Conservation (phyloP, 257 asterid species). For the Scutellaria barbata region DNA sequence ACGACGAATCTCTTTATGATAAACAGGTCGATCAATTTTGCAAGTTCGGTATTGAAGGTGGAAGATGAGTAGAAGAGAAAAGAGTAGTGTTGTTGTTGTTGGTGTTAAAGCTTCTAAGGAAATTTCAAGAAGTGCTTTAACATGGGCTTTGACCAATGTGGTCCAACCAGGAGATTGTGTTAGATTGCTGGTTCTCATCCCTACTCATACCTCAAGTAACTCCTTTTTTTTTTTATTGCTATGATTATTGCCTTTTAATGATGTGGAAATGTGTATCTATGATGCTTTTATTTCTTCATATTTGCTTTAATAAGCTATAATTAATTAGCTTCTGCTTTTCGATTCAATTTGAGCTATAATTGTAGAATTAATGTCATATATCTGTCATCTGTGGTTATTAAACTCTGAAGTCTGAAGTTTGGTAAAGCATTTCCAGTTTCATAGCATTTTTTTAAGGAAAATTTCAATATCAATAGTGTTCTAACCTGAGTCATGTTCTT, state of each 20-base stretch:
- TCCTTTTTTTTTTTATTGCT: neutral
- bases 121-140: slow-evolving; percentile 66
- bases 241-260: neutral
- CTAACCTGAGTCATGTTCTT: no score
- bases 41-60: no score
- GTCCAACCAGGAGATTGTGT: slow-evolving; percentile 74
- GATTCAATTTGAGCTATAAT: neutral
- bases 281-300: neutral
- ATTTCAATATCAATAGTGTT: no score
- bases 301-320: no score
- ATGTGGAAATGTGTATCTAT: slow-evolving; percentile 1
- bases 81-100: slow-evolving; percentile 58
- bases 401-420: no score
- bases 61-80: slow-evolving; percentile 57
- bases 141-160: slow-evolving; percentile 84
- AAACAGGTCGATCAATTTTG: no score
- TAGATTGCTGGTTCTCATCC: slow-evolving; percentile 67
- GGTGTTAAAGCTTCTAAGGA: slow-evolving; percentile 74
- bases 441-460: no score
- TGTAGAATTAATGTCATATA: no score
- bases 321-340: neutral
- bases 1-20: no score
- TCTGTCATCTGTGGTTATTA: no score
- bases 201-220: slow-evolving; percentile 64
- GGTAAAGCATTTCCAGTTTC: no score